Evolutionary conservation across 2,329 filamentous ascomycete genomes (phyloP).

Genomic region (Colletotrichum coccodes): DNA sequence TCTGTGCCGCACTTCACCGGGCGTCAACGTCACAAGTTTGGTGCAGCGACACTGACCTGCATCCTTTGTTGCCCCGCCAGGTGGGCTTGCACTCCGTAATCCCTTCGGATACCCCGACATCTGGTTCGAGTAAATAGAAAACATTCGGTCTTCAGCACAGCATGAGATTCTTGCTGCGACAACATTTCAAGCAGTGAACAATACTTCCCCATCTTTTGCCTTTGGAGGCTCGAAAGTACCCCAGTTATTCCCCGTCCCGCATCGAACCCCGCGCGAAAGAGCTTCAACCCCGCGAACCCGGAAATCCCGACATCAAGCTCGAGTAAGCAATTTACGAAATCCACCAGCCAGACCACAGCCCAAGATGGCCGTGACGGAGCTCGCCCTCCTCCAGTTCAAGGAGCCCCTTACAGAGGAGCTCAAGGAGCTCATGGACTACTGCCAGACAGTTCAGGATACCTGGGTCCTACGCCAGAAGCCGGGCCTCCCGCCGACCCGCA

Average conservation of each 20-base stretch:
- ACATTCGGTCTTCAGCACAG: not conserved
- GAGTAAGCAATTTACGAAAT: not conserved
- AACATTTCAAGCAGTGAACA: not conserved
- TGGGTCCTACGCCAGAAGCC: conserved; percentile 50
- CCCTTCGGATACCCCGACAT: not conserved
- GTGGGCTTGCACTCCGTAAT: conserved; percentile 1
- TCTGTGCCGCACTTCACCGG: conserved; percentile 20
- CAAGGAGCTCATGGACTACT: conserved; percentile 43
- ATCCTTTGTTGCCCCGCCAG: conserved; percentile 19
- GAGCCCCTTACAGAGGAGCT: conserved; percentile 43
- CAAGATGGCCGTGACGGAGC: conserved; percentile 52
- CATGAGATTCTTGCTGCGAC: not conserved
- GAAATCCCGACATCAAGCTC: not conserved
- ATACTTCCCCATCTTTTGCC: not conserved
- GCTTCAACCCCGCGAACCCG: conserved; percentile 14
- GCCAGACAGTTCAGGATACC: conserved; percentile 48
- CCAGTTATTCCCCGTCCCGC: conserved; percentile 9
- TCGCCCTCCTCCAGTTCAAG: conserved; percentile 47
- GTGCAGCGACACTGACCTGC: not conserved
- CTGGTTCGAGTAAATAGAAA: not conserved
- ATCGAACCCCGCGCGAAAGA: conserved; percentile 26
- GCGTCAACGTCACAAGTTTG: conserved; percentile 22
- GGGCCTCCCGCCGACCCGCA: conserved; percentile 47
- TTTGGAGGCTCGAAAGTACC: not conserved
- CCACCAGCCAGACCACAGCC: not conserved